A percentile compares a stretch with the other conserved stretches of the same genome.
These are phyloP conservation scores for Dothistroma pini DNA, from an alignment of 2,329 filamentous ascomycete genomes.

Conservation along the genomic window DNA sequence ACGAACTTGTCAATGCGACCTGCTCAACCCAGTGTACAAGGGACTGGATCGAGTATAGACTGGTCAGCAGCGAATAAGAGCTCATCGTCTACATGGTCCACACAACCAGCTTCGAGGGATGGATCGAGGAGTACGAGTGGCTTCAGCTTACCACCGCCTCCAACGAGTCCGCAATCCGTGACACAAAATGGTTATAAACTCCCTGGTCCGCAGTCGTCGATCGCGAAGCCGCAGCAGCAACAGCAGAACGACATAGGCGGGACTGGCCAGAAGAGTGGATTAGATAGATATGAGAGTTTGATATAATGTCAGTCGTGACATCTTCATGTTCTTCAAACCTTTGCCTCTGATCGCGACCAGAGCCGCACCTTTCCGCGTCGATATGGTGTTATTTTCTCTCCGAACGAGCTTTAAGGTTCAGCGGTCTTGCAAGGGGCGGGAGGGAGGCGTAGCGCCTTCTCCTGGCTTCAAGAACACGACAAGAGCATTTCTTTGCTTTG, in stretches of 20 bases:
- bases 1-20: conserved; percentile 28
- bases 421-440: too few species aligned
- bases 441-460: background rate
- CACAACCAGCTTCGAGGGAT: conserved; percentile 9
- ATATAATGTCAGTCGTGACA: background rate
- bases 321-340: background rate
- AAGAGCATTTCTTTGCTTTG: background rate
- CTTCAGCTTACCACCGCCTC: conserved; percentile 30
- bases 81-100: conserved; percentile 14
- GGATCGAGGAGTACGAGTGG: conserved; percentile 7
- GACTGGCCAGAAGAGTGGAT: conserved; percentile 1
- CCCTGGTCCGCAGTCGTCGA: conserved; percentile 12
- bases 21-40: conserved; percentile 26
- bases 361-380: too few species aligned
- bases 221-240: background rate
- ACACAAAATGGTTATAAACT: conserved; percentile 38
- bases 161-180: conserved; percentile 35
- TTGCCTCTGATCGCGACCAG: too few species aligned
- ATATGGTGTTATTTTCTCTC: too few species aligned
- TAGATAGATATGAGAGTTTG: conserved; percentile 9
- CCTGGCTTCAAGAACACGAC: background rate
- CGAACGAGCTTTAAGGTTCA: background rate
- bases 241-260: background rate
- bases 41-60: conserved; percentile 45
- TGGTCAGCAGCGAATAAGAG: conserved; percentile 44